Evolutionary conservation across 2,329 filamentous ascomycete genomes (phyloP).

Genomic region (Aspergillus brasiliensis): DNA sequence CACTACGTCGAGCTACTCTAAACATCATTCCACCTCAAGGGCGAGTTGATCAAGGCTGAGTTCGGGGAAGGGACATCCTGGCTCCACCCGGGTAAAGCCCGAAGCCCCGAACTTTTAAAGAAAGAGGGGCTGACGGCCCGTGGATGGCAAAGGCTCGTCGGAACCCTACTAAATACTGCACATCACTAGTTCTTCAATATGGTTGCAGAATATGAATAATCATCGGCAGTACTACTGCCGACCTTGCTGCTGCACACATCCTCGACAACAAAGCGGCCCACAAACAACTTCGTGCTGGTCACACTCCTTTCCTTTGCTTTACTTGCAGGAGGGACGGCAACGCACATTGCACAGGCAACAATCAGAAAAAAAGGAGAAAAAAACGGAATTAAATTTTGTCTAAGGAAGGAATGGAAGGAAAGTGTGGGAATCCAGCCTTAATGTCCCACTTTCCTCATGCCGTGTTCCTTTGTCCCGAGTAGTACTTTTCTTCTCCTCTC

Average conservation of each 20-base stretch:
- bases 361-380: too few species aligned
- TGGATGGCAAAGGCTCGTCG: conserved; percentile 22
- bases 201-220: conserved; percentile 19
- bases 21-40: neutral
- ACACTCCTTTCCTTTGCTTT: neutral
- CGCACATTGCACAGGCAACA: too few species aligned
- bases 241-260: neutral
- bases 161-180: conserved; percentile 11
- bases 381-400: too few species aligned
- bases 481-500: neutral
- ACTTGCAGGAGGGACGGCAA: neutral
- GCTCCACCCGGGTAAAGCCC: conserved; percentile 26
- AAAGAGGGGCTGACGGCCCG: conserved; percentile 25
- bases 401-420: neutral
- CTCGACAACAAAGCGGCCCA: neutral
- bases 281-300: neutral
- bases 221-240: neutral
- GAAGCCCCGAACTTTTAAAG: conserved; percentile 23
- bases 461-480: neutral
- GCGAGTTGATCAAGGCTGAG: conserved; percentile 1
- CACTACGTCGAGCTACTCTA: too few species aligned
- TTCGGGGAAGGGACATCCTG: conserved; percentile 17
- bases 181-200: conserved; percentile 2
- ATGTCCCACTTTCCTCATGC: neutral
- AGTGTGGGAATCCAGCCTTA: neutral